Base-by-base conservation (phyloP, 2,329 filamentous ascomycete genomes). In the Aspergillus brunneoviolaceus region DNA sequence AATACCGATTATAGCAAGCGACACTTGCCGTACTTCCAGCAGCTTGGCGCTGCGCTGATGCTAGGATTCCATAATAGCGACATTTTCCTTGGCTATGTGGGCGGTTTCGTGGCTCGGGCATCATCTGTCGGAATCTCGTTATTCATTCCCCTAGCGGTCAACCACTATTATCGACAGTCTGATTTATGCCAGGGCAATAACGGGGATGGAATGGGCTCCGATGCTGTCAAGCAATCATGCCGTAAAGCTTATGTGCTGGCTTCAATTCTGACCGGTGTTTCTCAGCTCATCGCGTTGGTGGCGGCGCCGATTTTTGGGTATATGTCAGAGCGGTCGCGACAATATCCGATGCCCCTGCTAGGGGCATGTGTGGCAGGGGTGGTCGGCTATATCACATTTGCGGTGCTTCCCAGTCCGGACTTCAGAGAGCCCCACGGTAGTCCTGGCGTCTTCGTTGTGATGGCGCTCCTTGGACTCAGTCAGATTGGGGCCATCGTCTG, bases 401-500 rank as follows among this genome's bases (percentile, higher is more conserved):
- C 91, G 0, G 82, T 85, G n/a, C 81, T 96, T 2, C 77, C 83
- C 14, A 96, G 88, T 67, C 92, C 93, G 0, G 90, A 96, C 69
- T 87, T 87, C 58, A 85, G 83, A 31, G 87, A 87, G 4, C 81
- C 89, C 27, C 86, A 90, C 35, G 91, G 90, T 19, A 86, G 82
- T 35, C 83, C 85, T 0, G 80, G 78, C 11, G 87, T 96, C 16
- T 92, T 96, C 71, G 65, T 93, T 12, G 84, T 94, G 16, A 91
- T 92, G 48, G 85, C 89, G 0, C 78, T 96, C 19, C 86, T 98
- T 45, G 95, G 95, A 14, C 86, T 96, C 70, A 96, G 91, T 69
- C 95, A 99, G 76, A 98, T 99, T 63, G 95, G 94, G 2, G 90
- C 92, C 11, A 98, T 99, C 60, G 95, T 99, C 0, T 97, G 93